Evolutionary conservation across 352 stramenopile genomes (phyloP), one percentile per base, ranked within the genome.

Genomic region (Globisporangium camurandrum): DNA sequence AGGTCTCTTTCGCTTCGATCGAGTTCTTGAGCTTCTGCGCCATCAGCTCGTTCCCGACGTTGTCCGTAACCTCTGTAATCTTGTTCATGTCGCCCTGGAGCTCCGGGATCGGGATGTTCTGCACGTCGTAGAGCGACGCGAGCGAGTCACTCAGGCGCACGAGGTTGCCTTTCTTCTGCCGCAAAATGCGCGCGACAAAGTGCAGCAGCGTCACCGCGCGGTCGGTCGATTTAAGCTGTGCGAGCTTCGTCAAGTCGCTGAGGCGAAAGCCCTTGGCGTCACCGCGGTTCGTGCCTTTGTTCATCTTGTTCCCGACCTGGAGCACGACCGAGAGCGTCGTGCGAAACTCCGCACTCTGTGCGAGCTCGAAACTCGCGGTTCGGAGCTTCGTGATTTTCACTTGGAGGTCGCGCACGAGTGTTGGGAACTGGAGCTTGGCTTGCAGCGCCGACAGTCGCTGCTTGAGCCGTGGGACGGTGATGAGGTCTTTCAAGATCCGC

Each of bases 291-390:
- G 72, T 91, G n/a, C 67, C 73, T 9, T 84, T 62, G 56, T 95
- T 95, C 71, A 95, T 88, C 43, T 87, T 86, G 59, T 95, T 95
- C 0, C 84, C 84, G 22, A 95, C 70, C 36, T 90, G 77, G 2
- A 95, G 55, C 5, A 95, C 67, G 9, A 88, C 59, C 14, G 82
- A 46, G 11, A 95, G 47, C 36, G 90, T 67, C 7, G 57, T 76
- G 50, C 81, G 83, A 23, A 95, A 74, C 46, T 91, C 84, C 14
- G 51, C 48, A 28, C 78, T 92, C 17, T 86, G 59, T 0, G 63
- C 49, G 36, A 92, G 69, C 41, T 90, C 74, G 1, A 53, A 68
- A 36, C 77, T 84, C 2, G 82, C 77, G 2, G 66, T 53, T 1
- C 67, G 54, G 16, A 93, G 67, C 49, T 84, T 83, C 9, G 61